Percentiles rank a stretch among this genome's conserved stretches.
Evolutionary conservation across 306 rosid genomes (phyloP).

Genomic region (Canavalia ensiformis): DNA sequence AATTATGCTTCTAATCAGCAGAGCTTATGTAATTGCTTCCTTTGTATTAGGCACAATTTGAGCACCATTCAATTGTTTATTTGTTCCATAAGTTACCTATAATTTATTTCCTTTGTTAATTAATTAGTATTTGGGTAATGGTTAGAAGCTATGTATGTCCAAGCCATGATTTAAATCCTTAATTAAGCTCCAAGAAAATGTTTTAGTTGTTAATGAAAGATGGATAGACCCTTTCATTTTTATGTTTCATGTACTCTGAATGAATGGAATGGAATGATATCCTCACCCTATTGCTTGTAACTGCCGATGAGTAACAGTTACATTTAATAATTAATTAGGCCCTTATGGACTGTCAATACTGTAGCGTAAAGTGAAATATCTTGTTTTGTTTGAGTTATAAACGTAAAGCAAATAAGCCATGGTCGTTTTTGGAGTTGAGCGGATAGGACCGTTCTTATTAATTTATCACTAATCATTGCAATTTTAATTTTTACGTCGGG

Average conservation of each 20-base stretch:
- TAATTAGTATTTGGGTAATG: neutral
- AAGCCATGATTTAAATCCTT: constrained; percentile 28
- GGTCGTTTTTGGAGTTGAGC: no score
- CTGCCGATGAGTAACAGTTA: constrained; percentile 20
- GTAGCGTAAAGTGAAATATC: constrained; percentile 34
- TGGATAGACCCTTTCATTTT: constrained; percentile 18
- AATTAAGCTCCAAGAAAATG: neutral
- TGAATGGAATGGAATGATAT: neutral
- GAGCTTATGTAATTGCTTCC: neutral
- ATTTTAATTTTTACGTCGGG: neutral
- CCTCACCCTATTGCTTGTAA: constrained; percentile 38
- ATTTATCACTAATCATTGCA: neutral
- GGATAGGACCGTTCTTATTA: neutral
- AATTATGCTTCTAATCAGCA: neutral
- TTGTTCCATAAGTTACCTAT: constrained; percentile 30
- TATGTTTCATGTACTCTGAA: neutral
- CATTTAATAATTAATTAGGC: constrained; percentile 22
- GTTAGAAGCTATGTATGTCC: constrained; percentile 5
- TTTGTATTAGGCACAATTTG: constrained; percentile 37
- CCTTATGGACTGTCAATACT: constrained; percentile 20
- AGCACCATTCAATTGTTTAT: constrained; percentile 23
- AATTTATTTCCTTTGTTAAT: neutral
- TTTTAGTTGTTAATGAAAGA: neutral
- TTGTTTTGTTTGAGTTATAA: neutral
- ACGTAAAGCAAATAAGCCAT: neutral